Evolutionary conservation across 1,139 yeast genomes (phyloP).

Genomic region (Saccharomyces pastorianus): DNA sequence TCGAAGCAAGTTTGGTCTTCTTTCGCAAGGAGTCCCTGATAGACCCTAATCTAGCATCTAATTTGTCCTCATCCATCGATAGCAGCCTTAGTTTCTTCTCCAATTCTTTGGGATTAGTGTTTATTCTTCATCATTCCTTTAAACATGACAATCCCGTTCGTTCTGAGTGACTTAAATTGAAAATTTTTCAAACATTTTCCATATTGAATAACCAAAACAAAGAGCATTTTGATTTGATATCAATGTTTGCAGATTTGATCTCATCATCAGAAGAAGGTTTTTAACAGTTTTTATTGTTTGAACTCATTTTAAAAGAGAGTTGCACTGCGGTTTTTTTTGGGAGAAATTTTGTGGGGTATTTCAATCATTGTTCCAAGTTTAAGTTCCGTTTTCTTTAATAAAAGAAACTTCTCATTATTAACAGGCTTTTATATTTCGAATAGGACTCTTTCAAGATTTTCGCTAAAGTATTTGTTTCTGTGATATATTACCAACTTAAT

Average conservation of each 20-base stretch:
- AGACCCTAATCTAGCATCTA: not conserved
- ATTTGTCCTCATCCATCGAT: not conserved
- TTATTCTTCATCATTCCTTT: not conserved
- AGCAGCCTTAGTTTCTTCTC: not conserved
- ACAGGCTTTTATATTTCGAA: not conserved
- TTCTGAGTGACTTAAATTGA: not conserved
- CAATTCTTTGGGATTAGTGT: not conserved
- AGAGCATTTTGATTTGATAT: not conserved
- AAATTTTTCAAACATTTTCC: not conserved
- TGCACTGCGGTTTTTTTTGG: not conserved
- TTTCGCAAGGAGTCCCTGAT: not conserved
- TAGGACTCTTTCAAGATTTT: not conserved
- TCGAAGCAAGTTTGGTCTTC: not conserved
- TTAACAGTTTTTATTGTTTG: not conserved
- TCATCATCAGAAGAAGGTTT: not conserved
- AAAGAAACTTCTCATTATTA: not conserved
- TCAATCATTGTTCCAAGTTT: not conserved
- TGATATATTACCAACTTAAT: constrained; percentile 1
- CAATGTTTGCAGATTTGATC: not conserved
- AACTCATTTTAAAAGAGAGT: not conserved
- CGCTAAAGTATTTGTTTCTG: not conserved
- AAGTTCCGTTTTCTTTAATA: not conserved
- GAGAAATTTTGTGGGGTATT: not conserved
- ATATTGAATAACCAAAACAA: not conserved
- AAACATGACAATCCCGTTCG: not conserved